phyloP scores from a whole-genome alignment of 306 rosid genomes.

The Rosa multiflora region DNA sequence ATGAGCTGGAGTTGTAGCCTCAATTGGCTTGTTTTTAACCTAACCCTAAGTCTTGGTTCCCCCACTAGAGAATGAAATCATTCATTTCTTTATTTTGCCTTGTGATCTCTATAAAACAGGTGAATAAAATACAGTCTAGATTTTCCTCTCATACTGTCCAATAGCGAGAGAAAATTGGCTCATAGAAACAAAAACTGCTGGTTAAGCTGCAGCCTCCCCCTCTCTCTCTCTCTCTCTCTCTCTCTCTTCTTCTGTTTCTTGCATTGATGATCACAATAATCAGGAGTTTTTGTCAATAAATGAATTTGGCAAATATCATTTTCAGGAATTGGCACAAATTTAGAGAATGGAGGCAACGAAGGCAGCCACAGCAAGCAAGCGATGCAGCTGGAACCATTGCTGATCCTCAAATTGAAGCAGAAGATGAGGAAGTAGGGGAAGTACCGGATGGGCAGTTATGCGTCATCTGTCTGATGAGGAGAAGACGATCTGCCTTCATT shows the following conservation, averaged over 20 bases:
- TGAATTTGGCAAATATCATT: conserved; percentile 1
- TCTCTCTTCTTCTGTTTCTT: too few relatives aligned
- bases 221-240: too few relatives aligned
- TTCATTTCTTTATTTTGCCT: neutral
- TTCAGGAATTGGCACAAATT: conserved; percentile 88
- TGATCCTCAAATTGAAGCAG: conserved; percentile 32
- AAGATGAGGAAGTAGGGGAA: conserved; percentile 61
- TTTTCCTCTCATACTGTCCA: too few relatives aligned
- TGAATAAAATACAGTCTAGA: neutral
- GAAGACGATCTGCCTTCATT: conserved; percentile 80
- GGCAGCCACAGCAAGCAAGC: conserved; percentile 50
- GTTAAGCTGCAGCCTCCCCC: neutral
- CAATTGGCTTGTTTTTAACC: neutral
- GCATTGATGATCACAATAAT: neutral
- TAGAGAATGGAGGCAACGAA: conserved; percentile 64
- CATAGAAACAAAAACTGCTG: neutral
- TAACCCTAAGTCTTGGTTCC: neutral
- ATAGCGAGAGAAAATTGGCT: neutral
- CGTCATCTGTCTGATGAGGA: conserved; percentile 77
- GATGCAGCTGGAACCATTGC: conserved; percentile 24
- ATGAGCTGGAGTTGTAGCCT: neutral
- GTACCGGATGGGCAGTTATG: conserved; percentile 80
- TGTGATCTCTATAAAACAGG: neutral
- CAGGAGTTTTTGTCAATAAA: conserved; percentile 11
- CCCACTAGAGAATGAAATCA: neutral